Percentiles rank a stretch among this genome's conserved stretches.
Conservation (phyloP, 2,329 filamentous ascomycete genomes). For the Fulvia fulva region DNA sequence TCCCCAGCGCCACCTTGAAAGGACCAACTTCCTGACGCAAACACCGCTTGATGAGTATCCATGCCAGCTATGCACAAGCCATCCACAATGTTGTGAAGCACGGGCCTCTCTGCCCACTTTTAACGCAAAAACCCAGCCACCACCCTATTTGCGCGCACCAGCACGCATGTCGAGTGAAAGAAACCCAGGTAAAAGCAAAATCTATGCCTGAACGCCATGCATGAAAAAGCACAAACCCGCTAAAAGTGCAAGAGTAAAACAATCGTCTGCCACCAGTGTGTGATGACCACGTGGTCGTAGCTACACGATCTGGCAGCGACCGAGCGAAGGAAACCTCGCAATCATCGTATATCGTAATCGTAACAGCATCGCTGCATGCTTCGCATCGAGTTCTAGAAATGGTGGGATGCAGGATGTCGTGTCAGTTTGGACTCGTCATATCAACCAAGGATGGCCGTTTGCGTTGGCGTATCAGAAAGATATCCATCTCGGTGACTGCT, state of each 20-base stretch:
- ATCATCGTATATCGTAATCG: conserved; percentile 22
- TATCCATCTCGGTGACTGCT: conserved; percentile 32
- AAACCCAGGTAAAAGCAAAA: conserved; percentile 1
- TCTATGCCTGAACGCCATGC: conserved; percentile 23
- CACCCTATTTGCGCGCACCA: not conserved
- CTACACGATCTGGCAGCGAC: not conserved
- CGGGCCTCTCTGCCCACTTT: not conserved
- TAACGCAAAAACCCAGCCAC: not conserved
- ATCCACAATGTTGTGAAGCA: not conserved
- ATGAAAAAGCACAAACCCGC: conserved; percentile 14
- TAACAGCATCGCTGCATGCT: conserved; percentile 21
- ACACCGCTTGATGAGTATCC: not conserved
- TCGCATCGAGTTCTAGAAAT: conserved; percentile 17
- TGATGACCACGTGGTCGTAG: not conserved
- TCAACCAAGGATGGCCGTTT: conserved; percentile 36
- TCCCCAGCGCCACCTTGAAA: not conserved
- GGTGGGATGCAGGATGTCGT: conserved; percentile 13
- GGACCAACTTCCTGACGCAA: not conserved
- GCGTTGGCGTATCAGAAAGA: conserved; percentile 31
- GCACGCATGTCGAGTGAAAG: conserved; percentile 6
- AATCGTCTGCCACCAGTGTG: conserved; percentile 4
- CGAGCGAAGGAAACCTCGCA: conserved; percentile 10
- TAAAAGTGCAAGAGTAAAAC: conserved; percentile 24
- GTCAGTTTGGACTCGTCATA: conserved; percentile 9
- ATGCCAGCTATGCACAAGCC: not conserved